These are phyloP conservation scores for Grifola frondosa DNA, from an alignment of 1,284 basidiomycete species.

Conservation along the genomic window DNA sequence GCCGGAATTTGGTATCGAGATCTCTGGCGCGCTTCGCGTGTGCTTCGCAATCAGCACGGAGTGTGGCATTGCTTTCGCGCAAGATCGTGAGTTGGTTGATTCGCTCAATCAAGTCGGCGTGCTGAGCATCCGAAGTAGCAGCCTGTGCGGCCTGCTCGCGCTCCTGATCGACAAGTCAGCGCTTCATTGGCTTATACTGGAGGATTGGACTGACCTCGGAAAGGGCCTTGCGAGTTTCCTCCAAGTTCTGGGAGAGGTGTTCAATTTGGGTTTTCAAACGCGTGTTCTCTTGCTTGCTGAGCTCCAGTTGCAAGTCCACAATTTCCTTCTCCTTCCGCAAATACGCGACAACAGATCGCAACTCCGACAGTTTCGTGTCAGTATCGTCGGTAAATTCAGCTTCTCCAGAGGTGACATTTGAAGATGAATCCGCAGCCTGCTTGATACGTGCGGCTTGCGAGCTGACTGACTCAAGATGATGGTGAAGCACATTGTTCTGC, in stretches of 20 bases:
- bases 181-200: not conserved
- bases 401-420: conserved; percentile 40
- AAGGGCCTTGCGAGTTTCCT: conserved; percentile 66
- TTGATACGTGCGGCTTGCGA: conserved; percentile 78
- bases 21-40: conserved; percentile 65
- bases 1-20: conserved; percentile 63
- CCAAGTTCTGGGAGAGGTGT: conserved; percentile 65
- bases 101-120: conserved; percentile 82
- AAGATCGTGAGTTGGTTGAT: conserved; percentile 87
- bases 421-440: conserved; percentile 58
- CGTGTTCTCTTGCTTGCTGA: conserved; percentile 81
- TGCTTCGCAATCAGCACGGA: conserved; percentile 74
- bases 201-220: conserved; percentile 50
- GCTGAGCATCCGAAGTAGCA: conserved; percentile 75
- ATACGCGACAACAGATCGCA: conserved; percentile 81
- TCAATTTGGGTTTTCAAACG: conserved; percentile 79
- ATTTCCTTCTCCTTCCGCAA: conserved; percentile 90
- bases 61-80: conserved; percentile 85
- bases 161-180: conserved; percentile 48
- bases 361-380: conserved; percentile 65
- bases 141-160: conserved; percentile 72
- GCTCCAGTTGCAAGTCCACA: conserved; percentile 82
- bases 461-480: conserved; percentile 85
- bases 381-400: conserved; percentile 46
- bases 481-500: conserved; percentile 80